phyloP scores from a whole-genome alignment of 768 basidiomycete species.

The Omphalotus guepiniiformis region DNA sequence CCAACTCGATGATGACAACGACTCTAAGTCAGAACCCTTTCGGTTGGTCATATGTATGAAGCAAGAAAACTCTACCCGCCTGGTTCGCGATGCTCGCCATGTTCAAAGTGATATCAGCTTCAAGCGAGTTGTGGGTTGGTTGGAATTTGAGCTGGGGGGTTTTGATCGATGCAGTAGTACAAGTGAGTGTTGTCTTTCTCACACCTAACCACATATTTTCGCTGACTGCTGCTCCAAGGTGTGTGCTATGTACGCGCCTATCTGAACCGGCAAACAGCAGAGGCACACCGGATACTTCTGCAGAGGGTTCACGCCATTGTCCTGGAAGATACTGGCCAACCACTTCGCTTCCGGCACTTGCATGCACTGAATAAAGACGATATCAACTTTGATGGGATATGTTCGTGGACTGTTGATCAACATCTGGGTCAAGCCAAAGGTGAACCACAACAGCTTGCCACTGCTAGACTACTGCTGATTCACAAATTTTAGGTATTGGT shows the following conservation, averaged over 20 bases:
- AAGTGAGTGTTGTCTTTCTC: not conserved
- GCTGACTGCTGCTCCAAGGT: not conserved
- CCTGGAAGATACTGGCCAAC: conserved; percentile 1
- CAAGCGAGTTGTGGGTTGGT: conserved; percentile 1
- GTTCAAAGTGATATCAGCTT: conserved; percentile 10
- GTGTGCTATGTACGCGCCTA: not conserved
- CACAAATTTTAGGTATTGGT: not conserved
- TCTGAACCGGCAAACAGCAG: not conserved
- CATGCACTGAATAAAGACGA: not conserved
- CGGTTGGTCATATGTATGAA: not conserved
- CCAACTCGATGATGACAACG: not conserved
- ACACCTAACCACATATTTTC: not conserved
- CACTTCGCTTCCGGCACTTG: not conserved
- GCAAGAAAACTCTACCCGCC: not conserved
- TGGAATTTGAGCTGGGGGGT: conserved; percentile 6
- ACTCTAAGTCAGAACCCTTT: not conserved
- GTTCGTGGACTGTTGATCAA: conserved; percentile 3
- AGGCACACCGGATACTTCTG: not conserved
- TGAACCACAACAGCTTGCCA: not conserved
- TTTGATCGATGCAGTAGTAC: not conserved
- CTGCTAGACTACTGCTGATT: not conserved
- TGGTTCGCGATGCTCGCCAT: not conserved
- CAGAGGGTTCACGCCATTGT: not conserved
- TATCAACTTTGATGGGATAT: not conserved
- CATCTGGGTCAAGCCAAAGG: conserved; percentile 9